Base-by-base conservation (phyloP, 352 stramenopile species). In the Phytophthora agathidicida region DNA sequence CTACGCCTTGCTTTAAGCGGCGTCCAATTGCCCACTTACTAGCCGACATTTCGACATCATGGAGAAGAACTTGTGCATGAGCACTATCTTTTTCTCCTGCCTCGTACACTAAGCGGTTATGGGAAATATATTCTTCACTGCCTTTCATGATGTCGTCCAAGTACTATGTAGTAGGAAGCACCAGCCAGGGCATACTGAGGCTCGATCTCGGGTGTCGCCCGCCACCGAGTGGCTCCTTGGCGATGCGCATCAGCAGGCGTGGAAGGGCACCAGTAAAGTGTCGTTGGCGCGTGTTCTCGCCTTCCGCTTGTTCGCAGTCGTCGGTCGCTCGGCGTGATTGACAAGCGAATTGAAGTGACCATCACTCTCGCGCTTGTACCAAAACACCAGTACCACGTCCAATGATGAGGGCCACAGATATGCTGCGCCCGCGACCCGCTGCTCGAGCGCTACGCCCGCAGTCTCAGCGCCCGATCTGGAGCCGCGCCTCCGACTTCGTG, bases 1-100 rank as follows among this genome's bases (percentile, higher is more conserved):
- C 38, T 77, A 72, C 54, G 55, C 45, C 35, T 65, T 77, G 51
- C 60, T 77, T n/a, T 77, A 74, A 74, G 64, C 42, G 52, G 43
- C 48, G 26, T 62, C 49, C 36, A 28, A 35, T 59, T 32, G 35
- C 55, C 33, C 23, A 50, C 42, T 23, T n/a, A 46, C 32, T 26
- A 48, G 24, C 33, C 13, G 16, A 17, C 16, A n/a, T n/a, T n/a
- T n/a, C n/a, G n/a, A n/a, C n/a, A n/a, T n/a, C n/a, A n/a, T n/a
- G n/a, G n/a, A n/a, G n/a, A n/a, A n/a, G n/a, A n/a, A n/a, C n/a
- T 37, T 13, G 3, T 37, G 30, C 26, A 27, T 20, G 36, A 53
- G 23, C 35, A 41, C 53, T 28, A 68, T 19, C 22, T 47, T 61
- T 57, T 61, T 61, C 33, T 50, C 24, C 33, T 57, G n/a, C n/a